phyloP scores from a whole-genome alignment of 169 alveolate species.

The Eimeria brunetti region DNA sequence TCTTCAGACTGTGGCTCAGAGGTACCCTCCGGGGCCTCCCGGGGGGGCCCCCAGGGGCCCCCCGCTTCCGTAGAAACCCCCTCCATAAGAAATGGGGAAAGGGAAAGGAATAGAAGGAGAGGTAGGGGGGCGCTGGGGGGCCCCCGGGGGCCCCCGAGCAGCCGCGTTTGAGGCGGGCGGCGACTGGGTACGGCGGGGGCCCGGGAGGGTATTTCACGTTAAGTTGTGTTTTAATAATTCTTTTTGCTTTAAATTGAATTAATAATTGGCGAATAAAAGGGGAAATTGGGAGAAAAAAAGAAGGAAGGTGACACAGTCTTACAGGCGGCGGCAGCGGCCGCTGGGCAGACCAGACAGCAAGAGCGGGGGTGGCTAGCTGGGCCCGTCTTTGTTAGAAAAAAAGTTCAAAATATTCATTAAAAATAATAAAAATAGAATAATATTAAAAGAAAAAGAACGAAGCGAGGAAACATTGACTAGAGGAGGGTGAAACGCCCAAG shows the following conservation, averaged over 20 bases:
- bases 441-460: too few species aligned
- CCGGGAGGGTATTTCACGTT: background rate
- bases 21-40: background rate
- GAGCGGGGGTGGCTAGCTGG: background rate
- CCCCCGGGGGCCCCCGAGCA: slow-evolving; percentile 29
- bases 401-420: too few species aligned
- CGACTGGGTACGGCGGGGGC: background rate
- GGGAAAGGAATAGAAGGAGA: background rate
- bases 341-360: slow-evolving; percentile 11
- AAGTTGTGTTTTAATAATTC: background rate
- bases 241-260: background rate
- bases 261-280: background rate
- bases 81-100: background rate
- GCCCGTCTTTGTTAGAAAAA: too few species aligned
- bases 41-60: slow-evolving; percentile 8
- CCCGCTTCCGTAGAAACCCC: background rate
- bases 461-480: too few species aligned
- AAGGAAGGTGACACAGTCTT: background rate
- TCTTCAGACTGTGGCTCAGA: background rate
- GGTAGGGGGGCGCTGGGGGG: background rate
- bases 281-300: background rate
- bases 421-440: too few species aligned
- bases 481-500: too few species aligned
- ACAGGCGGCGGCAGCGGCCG: background rate
- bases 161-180: background rate